Evolutionary conservation across 2,329 filamentous ascomycete species (phyloP), one percentile per base, ranked within the genome.

Genomic region (Sclerotinia borealis): DNA sequence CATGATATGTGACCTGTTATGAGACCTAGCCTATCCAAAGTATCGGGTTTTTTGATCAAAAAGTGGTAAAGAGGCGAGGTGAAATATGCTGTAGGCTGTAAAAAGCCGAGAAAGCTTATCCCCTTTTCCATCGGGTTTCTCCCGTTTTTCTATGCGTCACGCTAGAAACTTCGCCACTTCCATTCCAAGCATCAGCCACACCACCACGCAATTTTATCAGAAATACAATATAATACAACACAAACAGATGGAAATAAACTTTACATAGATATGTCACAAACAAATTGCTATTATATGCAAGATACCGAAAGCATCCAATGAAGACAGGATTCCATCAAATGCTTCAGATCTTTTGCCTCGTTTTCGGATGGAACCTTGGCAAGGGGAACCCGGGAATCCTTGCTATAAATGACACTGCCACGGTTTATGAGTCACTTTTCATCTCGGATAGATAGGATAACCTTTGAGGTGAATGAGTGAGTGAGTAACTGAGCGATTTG

Each of bases 371-470:
- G 13, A 29, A 31, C 25, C 37, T 55, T 43, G 13, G 25, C 52
- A 55, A 55, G 37, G 52, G 52, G n/a, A n/a, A n/a, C n/a, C n/a
- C n/a, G n/a, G n/a, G n/a, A n/a, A 55, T 43, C 51, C 51, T 55
- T 41, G 52, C 15, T 55, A n/a, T 10, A 17, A 29, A 41, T 55
- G 37, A 31, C 52, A 55, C 37, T 55, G 52, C 52, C 52, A 55
- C 52, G 25, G 37, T 19, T 31, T 31, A 19, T 55, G 52, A 55
- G 52, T 55, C 52, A 55, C 52, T 55, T 19, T 19, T 8, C 13
- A 31, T 49, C 47, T 29, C 45, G 25, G 45, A 29, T 48, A 48
- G 45, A n/a, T n/a, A n/a, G n/a, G n/a, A n/a, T n/a, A n/a, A n/a
- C n/a, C n/a, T n/a, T n/a, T n/a, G n/a, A 29, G 45, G 27, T 27